These are phyloP conservation scores for Hanseniaspora meyeri DNA, from an alignment of 805 yeast species.

Conservation along the genomic window DNA sequence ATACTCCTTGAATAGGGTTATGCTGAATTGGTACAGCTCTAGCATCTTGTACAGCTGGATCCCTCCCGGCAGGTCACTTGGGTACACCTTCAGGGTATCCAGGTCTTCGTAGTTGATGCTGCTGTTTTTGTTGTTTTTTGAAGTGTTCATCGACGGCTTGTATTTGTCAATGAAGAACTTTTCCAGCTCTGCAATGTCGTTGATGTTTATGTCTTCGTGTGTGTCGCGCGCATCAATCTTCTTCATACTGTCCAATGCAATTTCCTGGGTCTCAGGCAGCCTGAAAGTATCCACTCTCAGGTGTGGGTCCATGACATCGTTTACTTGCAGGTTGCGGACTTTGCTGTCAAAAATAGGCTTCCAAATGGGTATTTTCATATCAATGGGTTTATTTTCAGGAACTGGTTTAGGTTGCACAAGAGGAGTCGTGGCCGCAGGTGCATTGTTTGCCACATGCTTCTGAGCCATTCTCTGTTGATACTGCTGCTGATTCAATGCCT, in stretches of 20 bases:
- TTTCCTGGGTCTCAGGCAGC: slow-evolving; percentile 14
- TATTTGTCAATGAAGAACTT: slow-evolving; percentile 17
- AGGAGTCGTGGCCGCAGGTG: neutral
- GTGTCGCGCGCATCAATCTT: slow-evolving; percentile 14
- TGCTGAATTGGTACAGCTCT: slow-evolving; percentile 7
- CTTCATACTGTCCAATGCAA: slow-evolving; percentile 15
- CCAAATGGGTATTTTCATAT: neutral
- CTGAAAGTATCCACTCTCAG: slow-evolving; percentile 2
- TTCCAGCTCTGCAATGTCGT: slow-evolving; percentile 9
- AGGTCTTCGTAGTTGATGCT: slow-evolving; percentile 15
- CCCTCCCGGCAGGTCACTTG: slow-evolving; percentile 21
- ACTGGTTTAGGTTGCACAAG: neutral
- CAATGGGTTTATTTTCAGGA: neutral
- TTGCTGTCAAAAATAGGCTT: neutral
- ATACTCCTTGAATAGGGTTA: neutral
- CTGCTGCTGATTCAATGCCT: neutral
- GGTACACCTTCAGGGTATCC: slow-evolving; percentile 2
- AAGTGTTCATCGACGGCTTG: slow-evolving; percentile 13
- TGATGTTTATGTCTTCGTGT: slow-evolving; percentile 13
- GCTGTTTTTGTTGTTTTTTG: slow-evolving; percentile 15
- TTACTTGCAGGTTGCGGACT: neutral
- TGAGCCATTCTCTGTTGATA: neutral
- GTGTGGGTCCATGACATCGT: neutral
- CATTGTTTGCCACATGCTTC: neutral
- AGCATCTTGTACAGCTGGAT: slow-evolving; percentile 26